Evolutionary conservation across 2,329 filamentous ascomycete species (phyloP).

Genomic region (Claviceps paspali): DNA sequence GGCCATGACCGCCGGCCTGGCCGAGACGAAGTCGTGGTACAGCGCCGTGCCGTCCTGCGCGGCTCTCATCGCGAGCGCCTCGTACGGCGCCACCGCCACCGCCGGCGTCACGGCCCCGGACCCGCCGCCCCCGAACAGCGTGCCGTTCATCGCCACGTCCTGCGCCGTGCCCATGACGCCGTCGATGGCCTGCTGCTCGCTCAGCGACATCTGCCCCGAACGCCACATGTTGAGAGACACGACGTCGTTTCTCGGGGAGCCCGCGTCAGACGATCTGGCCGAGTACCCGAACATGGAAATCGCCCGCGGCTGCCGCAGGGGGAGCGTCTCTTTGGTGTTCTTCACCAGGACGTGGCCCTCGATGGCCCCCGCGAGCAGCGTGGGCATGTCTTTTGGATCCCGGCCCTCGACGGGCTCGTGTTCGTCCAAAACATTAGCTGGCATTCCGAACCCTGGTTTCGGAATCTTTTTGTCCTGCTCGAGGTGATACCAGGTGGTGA

Average conservation of each 20-base stretch:
- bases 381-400: slow-evolving; percentile 24
- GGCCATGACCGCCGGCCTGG: slow-evolving; percentile 31
- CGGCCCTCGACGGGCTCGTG: slow-evolving; percentile 40
- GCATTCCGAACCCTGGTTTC: slow-evolving; percentile 35
- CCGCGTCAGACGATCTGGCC: slow-evolving; percentile 28
- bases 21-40: slow-evolving; percentile 41
- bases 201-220: slow-evolving; percentile 15
- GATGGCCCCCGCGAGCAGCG: slow-evolving; percentile 38
- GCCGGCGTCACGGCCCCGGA: slow-evolving; percentile 32
- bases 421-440: slow-evolving; percentile 29
- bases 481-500: slow-evolving; percentile 42
- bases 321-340: slow-evolving; percentile 39
- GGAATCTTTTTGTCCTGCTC: slow-evolving; percentile 34
- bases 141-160: slow-evolving; percentile 27
- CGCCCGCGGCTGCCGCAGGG: slow-evolving; percentile 32
- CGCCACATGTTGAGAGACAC: slow-evolving; percentile 19
- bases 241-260: slow-evolving; percentile 21
- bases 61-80: slow-evolving; percentile 36
- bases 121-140: slow-evolving; percentile 25
- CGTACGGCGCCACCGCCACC: slow-evolving; percentile 35
- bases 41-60: slow-evolving; percentile 40
- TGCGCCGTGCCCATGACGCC: slow-evolving; percentile 10
- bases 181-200: slow-evolving; percentile 5
- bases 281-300: slow-evolving; percentile 51
- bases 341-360: slow-evolving; percentile 52